Percentiles rank a stretch among this genome's conserved stretches.
These are phyloP conservation scores for Boletellus emodensis DNA, from an alignment of 768 basidiomycete species.

Conservation along the genomic window DNA sequence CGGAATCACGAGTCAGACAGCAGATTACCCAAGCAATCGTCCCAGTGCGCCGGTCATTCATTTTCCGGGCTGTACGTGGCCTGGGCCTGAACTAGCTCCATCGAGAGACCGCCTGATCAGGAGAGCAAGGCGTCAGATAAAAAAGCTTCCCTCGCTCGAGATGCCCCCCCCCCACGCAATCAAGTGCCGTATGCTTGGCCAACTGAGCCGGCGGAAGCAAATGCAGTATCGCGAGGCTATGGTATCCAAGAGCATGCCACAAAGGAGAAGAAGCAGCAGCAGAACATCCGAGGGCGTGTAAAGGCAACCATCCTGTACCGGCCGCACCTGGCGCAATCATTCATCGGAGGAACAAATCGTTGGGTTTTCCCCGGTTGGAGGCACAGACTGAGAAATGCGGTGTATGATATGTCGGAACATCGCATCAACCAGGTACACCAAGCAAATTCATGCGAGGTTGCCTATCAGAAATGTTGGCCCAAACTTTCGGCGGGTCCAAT, in stretches of 20 bases:
- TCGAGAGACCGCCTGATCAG: not conserved
- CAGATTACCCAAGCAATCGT: not conserved
- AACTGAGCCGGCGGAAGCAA: constrained; percentile 1
- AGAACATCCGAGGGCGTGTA: constrained; percentile 15
- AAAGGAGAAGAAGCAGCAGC: constrained; percentile 23
- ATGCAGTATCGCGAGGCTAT: constrained; percentile 22
- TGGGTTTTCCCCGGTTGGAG: constrained; percentile 2
- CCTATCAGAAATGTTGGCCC: constrained; percentile 8
- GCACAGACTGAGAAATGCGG: constrained; percentile 7
- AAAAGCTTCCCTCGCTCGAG: not conserved
- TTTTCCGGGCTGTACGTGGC: not conserved
- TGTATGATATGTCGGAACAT: constrained; percentile 13
- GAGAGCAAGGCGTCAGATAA: constrained; percentile 4
- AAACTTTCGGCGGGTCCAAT: constrained; percentile 6
- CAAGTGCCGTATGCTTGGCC: constrained; percentile 5
- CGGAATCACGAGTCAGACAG: not conserved
- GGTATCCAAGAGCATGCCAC: constrained; percentile 30
- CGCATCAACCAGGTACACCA: constrained; percentile 22
- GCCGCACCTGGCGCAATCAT: not conserved
- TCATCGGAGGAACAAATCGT: not conserved
- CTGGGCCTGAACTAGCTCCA: constrained; percentile 6
- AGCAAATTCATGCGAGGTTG: constrained; percentile 11
- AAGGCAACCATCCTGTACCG: constrained; percentile 1
- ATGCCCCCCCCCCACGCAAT: constrained; percentile 1
- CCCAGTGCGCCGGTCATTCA: not conserved